Conservation (phyloP, 257 asterid genomes). For the Nicotiana undulata region DNA sequence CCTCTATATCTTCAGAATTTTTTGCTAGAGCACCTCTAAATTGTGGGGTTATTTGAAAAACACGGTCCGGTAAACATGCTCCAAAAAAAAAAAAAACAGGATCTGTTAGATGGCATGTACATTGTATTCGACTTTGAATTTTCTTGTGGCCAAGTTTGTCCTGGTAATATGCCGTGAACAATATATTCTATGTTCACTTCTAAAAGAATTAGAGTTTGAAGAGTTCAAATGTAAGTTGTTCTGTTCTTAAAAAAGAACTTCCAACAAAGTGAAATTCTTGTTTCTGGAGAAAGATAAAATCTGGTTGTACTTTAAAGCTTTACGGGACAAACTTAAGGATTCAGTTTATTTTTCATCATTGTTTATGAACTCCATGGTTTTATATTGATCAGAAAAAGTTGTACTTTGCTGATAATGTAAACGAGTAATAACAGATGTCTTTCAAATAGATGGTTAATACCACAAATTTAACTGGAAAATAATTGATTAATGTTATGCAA, state of each 20-base stretch:
- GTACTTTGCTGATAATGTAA: not conserved
- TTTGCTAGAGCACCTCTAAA: not conserved
- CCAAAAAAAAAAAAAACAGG: not conserved
- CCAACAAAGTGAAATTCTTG: not conserved
- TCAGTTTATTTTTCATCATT: not conserved
- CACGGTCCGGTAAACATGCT: not conserved
- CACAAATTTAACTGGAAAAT: constrained; percentile 36
- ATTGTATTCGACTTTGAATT: not conserved
- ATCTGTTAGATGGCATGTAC: not conserved
- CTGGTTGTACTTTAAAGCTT: not conserved
- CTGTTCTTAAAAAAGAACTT: too few species aligned
- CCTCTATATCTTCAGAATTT: not conserved
- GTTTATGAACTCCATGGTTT: not conserved
- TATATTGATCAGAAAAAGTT: constrained; percentile 1
- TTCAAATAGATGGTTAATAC: constrained; percentile 28
- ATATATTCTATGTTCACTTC: not conserved
- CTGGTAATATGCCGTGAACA: not conserved
- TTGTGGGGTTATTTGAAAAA: not conserved
- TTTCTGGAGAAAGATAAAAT: not conserved
- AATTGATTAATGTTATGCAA: constrained; percentile 59
- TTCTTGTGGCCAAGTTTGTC: not conserved
- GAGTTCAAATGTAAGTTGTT: not conserved
- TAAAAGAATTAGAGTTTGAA: not conserved
- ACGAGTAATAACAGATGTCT: constrained; percentile 15
- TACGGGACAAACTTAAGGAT: not conserved